Evolutionary conservation across 169 alveolate species (phyloP).

Genomic region (Toxoplasma gondii): DNA sequence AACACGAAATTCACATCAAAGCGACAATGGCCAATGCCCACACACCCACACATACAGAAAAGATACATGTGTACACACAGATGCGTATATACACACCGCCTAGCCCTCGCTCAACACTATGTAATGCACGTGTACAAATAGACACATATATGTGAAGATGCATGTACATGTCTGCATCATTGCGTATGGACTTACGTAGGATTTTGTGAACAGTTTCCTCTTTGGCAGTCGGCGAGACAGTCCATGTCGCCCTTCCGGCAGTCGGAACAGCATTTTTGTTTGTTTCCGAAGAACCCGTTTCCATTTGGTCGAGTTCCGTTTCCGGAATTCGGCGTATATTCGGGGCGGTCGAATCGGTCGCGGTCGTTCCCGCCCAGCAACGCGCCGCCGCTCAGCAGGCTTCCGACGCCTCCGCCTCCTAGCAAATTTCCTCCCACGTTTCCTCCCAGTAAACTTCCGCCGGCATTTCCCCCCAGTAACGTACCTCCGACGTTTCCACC

Average conservation of each 20-base stretch:
- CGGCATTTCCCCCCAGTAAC: neutral
- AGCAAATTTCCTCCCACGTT: neutral
- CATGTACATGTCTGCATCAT: neutral
- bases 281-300: neutral
- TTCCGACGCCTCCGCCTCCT: neutral
- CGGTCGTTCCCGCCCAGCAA: neutral
- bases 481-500: neutral
- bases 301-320: neutral
- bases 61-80: neutral
- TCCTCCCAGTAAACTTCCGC: neutral
- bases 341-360: neutral
- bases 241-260: neutral
- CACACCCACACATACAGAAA: no score
- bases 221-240: conserved; percentile 7
- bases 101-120: no score
- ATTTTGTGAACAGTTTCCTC: conserved; percentile 7
- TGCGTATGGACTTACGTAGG: neutral
- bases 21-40: no score
- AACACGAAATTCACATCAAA: no score
- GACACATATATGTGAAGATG: neutral
- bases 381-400: neutral
- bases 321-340: neutral
- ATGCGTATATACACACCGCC: no score
- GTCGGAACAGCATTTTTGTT: conserved; percentile 15
- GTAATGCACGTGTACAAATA: no score